Base-by-base conservation (phyloP, 371 early-diverging fungal species). In the Haplosporangium sp. region DNA sequence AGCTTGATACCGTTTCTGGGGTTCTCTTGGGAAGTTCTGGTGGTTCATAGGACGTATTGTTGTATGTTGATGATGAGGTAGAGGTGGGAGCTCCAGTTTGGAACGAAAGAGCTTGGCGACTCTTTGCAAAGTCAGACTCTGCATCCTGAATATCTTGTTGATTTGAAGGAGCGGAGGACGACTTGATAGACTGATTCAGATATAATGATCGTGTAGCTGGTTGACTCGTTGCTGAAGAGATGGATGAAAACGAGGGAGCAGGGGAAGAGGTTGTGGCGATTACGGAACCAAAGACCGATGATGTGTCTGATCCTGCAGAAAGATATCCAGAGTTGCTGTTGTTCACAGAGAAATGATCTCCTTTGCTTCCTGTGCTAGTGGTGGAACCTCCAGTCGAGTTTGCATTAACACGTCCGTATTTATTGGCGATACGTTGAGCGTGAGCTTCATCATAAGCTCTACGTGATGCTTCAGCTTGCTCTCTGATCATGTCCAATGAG, bases 381-480 rank as follows among this genome's bases (percentile, higher is more conserved):
- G 65, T 69, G 34, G 78, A 78, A 34, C 67, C 74, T 48, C 78
- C 78, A 4, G 78, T 78, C 50, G 44, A 67, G 44, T 72, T 57
- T 3, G 72, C 35, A 37, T 69, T 72, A 47, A 77, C 69, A 37
- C 58, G 53, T 11, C 77, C 72, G 66, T 65, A 72, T 39, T 48
- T 71, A 35, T 34, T 64, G 44, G 79, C 67, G 5, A 73, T 56
- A 4, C 79, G 70, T 19, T 70, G 74, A 15, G 74, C 74, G 35
- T 78, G 74, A 20, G 74, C 71, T 5, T 78, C 79, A 59, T 78
- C 79, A 39, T 74, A 78, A 4, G 79, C 79, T 45, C 74, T 61
- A 17, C 79, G 79, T 0, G 79, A 78, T 17, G 79, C 79, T 39
- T 78, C 79, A 0, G 79, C 79, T 39, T 78, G 79, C 37, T 78